A percentile compares a stretch with the other conserved stretches of the same genome.
Conservation (phyloP, 345 rosid genomes). For the Eucalyptus lansdowneana region DNA sequence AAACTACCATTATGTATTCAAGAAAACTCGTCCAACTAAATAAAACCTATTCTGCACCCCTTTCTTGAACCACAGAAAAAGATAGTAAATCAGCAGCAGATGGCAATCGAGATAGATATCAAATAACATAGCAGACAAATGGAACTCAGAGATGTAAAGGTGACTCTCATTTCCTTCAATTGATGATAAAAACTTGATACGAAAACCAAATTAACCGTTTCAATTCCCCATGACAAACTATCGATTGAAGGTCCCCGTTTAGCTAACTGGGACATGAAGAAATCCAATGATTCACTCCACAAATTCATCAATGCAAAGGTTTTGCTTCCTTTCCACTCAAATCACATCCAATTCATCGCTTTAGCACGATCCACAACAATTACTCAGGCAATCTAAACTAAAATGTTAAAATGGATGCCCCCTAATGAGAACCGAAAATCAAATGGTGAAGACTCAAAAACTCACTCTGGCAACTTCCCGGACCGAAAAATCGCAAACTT, state of each 20-base stretch:
- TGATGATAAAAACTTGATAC: background rate
- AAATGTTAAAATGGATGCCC: background rate
- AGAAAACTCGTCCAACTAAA: background rate
- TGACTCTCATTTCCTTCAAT: background rate
- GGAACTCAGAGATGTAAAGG: background rate
- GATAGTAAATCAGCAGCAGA: background rate
- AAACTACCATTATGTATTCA: background rate
- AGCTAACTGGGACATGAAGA: background rate
- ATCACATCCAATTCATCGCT: background rate
- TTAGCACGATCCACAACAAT: background rate
- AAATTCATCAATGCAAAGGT: background rate
- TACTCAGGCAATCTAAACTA: background rate
- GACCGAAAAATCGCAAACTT: constrained; percentile 75
- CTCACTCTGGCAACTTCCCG: constrained; percentile 48
- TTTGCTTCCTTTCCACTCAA: background rate
- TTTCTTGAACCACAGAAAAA: background rate
- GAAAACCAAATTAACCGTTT: background rate
- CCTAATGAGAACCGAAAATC: no score
- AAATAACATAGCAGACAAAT: background rate
- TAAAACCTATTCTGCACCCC: background rate
- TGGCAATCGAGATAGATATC: background rate
- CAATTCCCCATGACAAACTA: background rate
- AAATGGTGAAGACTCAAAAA: background rate
- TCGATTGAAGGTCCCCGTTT: background rate
- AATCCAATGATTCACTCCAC: background rate